These are phyloP conservation scores for Cercospora sojina DNA, from an alignment of 2,329 filamentous ascomycete species.

Conservation along the genomic window DNA sequence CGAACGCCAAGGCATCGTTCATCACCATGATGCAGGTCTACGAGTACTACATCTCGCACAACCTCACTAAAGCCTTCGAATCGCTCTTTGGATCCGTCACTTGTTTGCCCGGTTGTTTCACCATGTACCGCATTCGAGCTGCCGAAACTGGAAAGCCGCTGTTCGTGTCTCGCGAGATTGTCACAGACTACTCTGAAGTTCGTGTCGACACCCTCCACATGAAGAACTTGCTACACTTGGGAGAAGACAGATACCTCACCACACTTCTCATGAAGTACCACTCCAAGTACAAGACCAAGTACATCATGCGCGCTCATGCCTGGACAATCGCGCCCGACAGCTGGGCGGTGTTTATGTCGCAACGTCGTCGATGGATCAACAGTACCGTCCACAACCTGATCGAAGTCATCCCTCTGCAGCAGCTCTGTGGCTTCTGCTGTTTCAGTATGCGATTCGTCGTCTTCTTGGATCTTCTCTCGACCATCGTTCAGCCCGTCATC, in stretches of 20 bases:
- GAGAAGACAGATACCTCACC: slow-evolving; percentile 96
- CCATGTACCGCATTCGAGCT: slow-evolving; percentile 96
- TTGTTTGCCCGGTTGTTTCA: slow-evolving; percentile 97
- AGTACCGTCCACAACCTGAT: slow-evolving; percentile 97
- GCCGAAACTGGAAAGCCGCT: slow-evolving; percentile 93
- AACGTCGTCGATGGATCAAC: slow-evolving; percentile 99
- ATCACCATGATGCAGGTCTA: slow-evolving; percentile 99
- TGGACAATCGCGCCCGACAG: slow-evolving; percentile 97
- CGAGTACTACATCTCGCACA: slow-evolving; percentile 99
- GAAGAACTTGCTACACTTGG: slow-evolving; percentile 95
- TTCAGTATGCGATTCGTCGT: slow-evolving; percentile 99
- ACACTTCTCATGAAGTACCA: slow-evolving; percentile 92
- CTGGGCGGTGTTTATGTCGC: slow-evolving; percentile 92
- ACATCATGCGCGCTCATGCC: slow-evolving; percentile 84
- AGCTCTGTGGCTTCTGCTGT: slow-evolving; percentile 99
- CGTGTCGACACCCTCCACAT: slow-evolving; percentile 97
- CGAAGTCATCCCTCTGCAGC: slow-evolving; percentile 86
- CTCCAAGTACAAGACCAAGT: slow-evolving; percentile 96
- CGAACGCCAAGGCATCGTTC: slow-evolving; percentile 88
- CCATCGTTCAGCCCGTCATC: slow-evolving; percentile 86
- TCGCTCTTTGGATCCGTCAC: slow-evolving; percentile 96
- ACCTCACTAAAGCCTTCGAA: slow-evolving; percentile 94
- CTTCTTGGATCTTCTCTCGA: slow-evolving; percentile 89
- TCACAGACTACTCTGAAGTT: slow-evolving; percentile 84
- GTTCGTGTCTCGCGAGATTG: slow-evolving; percentile 89